Evolutionary conservation across 441 rosid species (phyloP), one percentile per base, ranked within the genome.

Genomic region (Omphalea diandra): DNA sequence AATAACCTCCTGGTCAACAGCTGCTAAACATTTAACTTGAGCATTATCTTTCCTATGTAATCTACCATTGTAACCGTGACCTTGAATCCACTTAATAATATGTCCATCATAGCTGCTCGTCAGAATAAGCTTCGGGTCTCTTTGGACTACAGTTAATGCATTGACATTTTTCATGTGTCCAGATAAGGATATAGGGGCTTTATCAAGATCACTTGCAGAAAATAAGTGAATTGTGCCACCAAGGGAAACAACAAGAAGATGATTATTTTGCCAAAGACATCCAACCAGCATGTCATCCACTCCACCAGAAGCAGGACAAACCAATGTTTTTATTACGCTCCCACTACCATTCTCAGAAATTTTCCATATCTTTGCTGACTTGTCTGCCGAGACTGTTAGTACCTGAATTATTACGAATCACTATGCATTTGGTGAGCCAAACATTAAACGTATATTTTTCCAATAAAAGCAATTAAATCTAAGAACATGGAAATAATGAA

Each of bases 281-380:
- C 98, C 96, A 33, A 94, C 97, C 53, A 94, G 83, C 98, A 94
- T 94, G 75, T 90, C 98, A 59, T 94, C 94, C 63, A 94, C 83
- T 70, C 97, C 97, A n/a, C 96, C 96, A 6, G 88, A 80, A 70
- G 87, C 90, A 63, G 90, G 55, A 81, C 82, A 83, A 50, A 77
- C 73, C 84, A 91, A 75, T 32, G 97, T 91, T 74, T 86, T 91
- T 79, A 68, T 82, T 79, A 90, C 69, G 43, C 76, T 83, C 65
- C 97, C 96, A 59, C 67, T 83, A 71, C 96, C 95, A 58, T 84
- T 80, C 55, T 86, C 91, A 44, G 83, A 79, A 66, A 94, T 90
- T 50, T 90, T 91, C 98, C 98, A 94, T 56, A 94, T 75, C 81
- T 94, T 94, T 4, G 97, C 96, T 59, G 97, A 86, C 88, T 94